Percentiles rank a stretch among this genome's conserved stretches.
Conservation (phyloP, 2,329 filamentous ascomycete genomes). For the Paraphoma sp. region DNA sequence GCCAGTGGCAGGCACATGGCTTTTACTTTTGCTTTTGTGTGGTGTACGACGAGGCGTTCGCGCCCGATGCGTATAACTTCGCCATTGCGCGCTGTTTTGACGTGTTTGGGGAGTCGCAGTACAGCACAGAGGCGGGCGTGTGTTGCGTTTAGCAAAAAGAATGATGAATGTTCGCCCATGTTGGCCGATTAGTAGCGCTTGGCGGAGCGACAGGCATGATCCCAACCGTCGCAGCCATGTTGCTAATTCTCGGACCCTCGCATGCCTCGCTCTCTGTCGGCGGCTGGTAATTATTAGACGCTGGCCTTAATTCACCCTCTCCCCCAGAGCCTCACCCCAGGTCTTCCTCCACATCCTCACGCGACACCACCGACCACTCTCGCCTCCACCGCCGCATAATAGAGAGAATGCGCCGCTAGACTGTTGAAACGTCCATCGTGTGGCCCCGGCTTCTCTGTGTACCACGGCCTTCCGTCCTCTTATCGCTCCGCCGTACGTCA, state of each 20-base stretch:
- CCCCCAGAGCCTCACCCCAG: conserved; percentile 19
- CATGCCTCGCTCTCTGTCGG: not conserved
- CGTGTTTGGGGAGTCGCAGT: not conserved
- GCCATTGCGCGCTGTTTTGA: not conserved
- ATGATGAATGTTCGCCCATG: conserved; percentile 11
- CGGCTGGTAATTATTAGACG: conserved; percentile 13
- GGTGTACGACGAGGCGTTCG: conserved; percentile 1
- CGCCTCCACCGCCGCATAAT: conserved; percentile 1
- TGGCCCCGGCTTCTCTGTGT: conserved; percentile 38
- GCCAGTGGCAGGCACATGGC: not conserved
- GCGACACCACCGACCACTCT: conserved; percentile 9
- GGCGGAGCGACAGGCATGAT: not conserved
- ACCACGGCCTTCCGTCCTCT: conserved; percentile 38
- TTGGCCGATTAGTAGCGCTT: not conserved
- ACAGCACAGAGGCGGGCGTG: not conserved
- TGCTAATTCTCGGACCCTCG: conserved; percentile 1
- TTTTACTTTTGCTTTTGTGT: conserved; percentile 6
- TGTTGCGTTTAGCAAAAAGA: conserved; percentile 15
- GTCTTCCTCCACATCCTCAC: conserved; percentile 20
- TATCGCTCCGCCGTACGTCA: conserved; percentile 41
- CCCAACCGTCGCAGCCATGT: not conserved
- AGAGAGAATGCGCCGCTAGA: conserved; percentile 29
- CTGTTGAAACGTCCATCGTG: conserved; percentile 21
- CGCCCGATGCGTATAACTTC: not conserved
- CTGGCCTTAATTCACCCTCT: conserved; percentile 20